Percentiles rank a stretch among this genome's conserved stretches.
Evolutionary conservation across 2,329 filamentous ascomycete species (phyloP).

Genomic region (Zymoseptoria brevis): DNA sequence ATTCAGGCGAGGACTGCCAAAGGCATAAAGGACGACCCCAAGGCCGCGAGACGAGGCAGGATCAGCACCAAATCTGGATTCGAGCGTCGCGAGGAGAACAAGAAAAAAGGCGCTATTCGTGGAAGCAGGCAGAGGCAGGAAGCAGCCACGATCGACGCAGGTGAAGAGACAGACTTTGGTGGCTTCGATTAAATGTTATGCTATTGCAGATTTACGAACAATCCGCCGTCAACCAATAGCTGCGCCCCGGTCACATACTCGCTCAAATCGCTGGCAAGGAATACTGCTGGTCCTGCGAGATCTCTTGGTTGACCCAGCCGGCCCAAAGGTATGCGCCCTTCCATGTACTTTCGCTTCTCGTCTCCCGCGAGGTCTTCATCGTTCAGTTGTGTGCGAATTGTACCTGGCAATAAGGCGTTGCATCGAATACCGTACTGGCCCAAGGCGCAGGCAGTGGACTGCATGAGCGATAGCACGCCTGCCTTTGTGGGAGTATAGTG

Average conservation of each 20-base stretch:
- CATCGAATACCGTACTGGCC: constrained; percentile 70
- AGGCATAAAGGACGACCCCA: constrained; percentile 32
- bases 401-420: constrained; percentile 77
- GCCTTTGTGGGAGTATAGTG: constrained; percentile 90
- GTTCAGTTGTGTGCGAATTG: constrained; percentile 75
- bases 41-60: constrained; percentile 46
- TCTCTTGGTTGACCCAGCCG: constrained; percentile 65
- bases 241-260: constrained; percentile 77
- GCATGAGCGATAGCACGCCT: constrained; percentile 71
- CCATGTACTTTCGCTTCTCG: constrained; percentile 67
- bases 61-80: constrained; percentile 81
- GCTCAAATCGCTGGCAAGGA: constrained; percentile 72
- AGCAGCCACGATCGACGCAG: constrained; percentile 15
- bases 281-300: constrained; percentile 75
- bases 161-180: constrained; percentile 33
- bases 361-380: constrained; percentile 71
- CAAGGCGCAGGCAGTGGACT: constrained; percentile 71
- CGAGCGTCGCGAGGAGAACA: constrained; percentile 62
- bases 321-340: constrained; percentile 70
- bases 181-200: constrained; percentile 32
- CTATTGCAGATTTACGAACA: constrained; percentile 83
- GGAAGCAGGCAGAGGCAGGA: constrained; percentile 29
- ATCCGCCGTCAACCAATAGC: constrained; percentile 75
- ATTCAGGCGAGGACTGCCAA: constrained; percentile 58
- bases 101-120: constrained; percentile 39